phyloP scores from a whole-genome alignment of 305 asterid species.

The Vinca major region DNA sequence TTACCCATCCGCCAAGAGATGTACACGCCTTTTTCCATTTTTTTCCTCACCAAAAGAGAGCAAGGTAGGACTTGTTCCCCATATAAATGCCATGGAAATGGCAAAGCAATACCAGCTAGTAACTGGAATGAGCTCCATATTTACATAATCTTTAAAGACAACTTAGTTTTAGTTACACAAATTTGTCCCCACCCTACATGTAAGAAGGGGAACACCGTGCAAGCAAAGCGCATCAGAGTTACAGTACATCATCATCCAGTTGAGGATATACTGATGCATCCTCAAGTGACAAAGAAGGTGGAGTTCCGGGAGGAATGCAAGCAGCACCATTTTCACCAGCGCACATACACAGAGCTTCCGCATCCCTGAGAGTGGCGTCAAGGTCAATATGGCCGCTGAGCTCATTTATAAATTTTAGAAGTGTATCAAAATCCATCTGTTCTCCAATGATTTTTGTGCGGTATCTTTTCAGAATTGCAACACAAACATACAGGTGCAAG shows the following conservation, averaged over 20 bases:
- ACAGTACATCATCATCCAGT: constrained; percentile 65
- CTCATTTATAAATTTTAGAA: constrained; percentile 83
- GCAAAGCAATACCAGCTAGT: not conserved
- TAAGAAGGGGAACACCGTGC: not conserved
- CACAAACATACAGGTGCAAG: constrained; percentile 77
- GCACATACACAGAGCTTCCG: constrained; percentile 84
- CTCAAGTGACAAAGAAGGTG: constrained; percentile 76
- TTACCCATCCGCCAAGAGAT: too few species aligned
- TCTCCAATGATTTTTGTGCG: constrained; percentile 78
- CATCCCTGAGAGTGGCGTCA: constrained; percentile 70
- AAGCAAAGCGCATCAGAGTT: constrained; percentile 11
- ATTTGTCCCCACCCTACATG: not conserved
- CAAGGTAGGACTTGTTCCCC: too few species aligned
- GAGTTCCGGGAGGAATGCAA: constrained; percentile 91
- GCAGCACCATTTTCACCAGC: constrained; percentile 97
- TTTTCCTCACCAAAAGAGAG: too few species aligned
- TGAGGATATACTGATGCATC: constrained; percentile 64
- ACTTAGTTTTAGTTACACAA: not conserved
- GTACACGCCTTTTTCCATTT: too few species aligned
- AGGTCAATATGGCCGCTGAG: constrained; percentile 81
- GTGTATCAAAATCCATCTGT: constrained; percentile 92
- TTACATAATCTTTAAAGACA: not conserved
- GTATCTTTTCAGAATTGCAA: constrained; percentile 71
- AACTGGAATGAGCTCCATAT: not conserved
- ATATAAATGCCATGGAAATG: not conserved